Conservation (phyloP, 345 rosid species). For the Barbarea vulgaris region DNA sequence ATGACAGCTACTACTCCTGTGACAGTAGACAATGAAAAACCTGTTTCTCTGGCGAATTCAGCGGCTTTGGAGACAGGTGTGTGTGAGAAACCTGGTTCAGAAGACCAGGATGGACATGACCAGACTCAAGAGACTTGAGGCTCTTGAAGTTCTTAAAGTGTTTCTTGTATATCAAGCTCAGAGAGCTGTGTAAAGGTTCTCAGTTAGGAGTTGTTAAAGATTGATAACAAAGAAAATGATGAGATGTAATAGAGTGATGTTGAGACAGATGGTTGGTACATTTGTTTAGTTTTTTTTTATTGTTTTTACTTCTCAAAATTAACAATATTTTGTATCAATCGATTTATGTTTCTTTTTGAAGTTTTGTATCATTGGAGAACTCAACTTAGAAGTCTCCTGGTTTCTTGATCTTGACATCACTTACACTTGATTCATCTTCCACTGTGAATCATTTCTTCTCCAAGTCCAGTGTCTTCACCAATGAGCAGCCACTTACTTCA, state of each 20-base stretch:
- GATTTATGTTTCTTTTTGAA: not conserved
- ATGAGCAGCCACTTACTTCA: too few relatives aligned
- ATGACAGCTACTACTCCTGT: constrained; percentile 30
- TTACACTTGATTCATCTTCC: too few relatives aligned
- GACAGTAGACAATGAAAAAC: constrained; percentile 32
- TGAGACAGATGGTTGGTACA: not conserved
- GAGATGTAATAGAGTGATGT: constrained; percentile 21
- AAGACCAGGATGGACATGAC: constrained; percentile 5
- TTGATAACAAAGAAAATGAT: constrained; percentile 3
- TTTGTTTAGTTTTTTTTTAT: not conserved
- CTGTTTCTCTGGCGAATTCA: constrained; percentile 20
- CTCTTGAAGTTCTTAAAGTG: constrained; percentile 23
- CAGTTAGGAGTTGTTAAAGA: constrained; percentile 19
- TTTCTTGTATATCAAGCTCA: constrained; percentile 36
- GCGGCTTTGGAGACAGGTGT: not conserved
- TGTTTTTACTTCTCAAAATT: not conserved
- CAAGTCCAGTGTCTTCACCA: too few relatives aligned
- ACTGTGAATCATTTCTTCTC: not conserved
- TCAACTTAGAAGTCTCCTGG: not conserved
- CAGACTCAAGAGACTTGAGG: constrained; percentile 16
- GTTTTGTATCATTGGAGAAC: not conserved
- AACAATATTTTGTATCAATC: constrained; percentile 13
- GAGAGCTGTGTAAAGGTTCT: constrained; percentile 34
- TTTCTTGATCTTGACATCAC: too few relatives aligned
- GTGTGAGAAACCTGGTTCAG: constrained; percentile 19